Evolutionary conservation across 495 filamentous ascomycete genomes (phyloP).

Genomic region (Sordaria brevicollis): DNA sequence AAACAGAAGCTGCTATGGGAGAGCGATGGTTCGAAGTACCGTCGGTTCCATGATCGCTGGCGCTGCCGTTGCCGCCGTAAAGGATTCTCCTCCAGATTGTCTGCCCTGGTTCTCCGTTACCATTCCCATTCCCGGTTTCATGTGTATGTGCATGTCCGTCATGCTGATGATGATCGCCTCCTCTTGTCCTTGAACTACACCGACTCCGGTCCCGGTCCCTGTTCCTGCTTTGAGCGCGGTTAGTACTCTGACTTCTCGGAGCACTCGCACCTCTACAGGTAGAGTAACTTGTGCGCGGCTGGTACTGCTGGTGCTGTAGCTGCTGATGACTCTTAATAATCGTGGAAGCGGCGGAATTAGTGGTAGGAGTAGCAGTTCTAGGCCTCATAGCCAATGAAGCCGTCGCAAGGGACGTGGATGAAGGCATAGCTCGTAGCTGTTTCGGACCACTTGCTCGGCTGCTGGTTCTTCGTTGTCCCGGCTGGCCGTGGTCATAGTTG

Average conservation of each 20-base stretch:
- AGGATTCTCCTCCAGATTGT: background rate
- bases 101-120: background rate
- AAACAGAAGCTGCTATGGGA: background rate
- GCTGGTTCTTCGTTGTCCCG: background rate
- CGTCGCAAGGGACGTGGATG: background rate
- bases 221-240: background rate
- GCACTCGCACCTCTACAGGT: background rate
- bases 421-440: background rate
- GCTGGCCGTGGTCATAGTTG: background rate
- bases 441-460: background rate
- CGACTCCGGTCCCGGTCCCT: background rate
- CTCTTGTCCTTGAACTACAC: background rate
- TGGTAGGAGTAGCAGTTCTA: background rate
- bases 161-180: background rate
- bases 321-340: background rate
- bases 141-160: background rate
- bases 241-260: background rate
- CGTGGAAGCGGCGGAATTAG: background rate
- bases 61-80: background rate
- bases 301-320: background rate
- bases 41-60: background rate
- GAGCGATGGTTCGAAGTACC: background rate
- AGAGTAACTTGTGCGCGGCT: background rate
- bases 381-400: background rate
- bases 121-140: too few relatives aligned